phyloP scores from a whole-genome alignment of 192 early-diverging fungal species.

The Backusella circina region DNA sequence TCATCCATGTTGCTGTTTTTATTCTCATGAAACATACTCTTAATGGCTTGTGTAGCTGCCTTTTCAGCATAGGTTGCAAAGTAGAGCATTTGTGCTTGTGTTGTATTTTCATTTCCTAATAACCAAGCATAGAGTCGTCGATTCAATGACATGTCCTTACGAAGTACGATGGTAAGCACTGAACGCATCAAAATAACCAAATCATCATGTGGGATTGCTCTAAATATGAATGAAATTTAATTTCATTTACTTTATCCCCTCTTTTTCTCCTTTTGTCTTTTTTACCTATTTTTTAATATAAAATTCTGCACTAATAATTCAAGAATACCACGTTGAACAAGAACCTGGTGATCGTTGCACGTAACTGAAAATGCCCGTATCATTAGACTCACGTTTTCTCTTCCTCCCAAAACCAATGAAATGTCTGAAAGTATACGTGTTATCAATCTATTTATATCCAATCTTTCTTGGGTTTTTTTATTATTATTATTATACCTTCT shows the following conservation, averaged over 20 bases:
- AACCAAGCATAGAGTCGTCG: conserved; percentile 91
- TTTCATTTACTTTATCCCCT: background rate
- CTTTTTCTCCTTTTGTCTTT: background rate
- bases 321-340: conserved; percentile 82
- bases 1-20: background rate
- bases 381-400: conserved; percentile 63
- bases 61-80: conserved; percentile 53
- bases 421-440: conserved; percentile 44
- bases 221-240: background rate
- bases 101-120: conserved; percentile 42
- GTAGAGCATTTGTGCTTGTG: conserved; percentile 41
- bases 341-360: conserved; percentile 65
- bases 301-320: conserved; percentile 79
- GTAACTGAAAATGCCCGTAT: conserved; percentile 71
- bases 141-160: conserved; percentile 94
- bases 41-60: conserved; percentile 52
- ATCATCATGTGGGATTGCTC: conserved; percentile 64
- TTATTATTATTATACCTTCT: conserved; percentile 48
- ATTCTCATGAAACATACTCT: conserved; percentile 41
- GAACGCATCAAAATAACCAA: conserved; percentile 62
- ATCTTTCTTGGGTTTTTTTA: background rate
- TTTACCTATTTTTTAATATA: conserved; percentile 53
- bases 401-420: conserved; percentile 57
- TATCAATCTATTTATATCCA: background rate
- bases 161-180: conserved; percentile 76